These are phyloP conservation scores for Hirsutella minnesotensis DNA, from an alignment of 2,329 filamentous ascomycete genomes.

Conservation along the genomic window DNA sequence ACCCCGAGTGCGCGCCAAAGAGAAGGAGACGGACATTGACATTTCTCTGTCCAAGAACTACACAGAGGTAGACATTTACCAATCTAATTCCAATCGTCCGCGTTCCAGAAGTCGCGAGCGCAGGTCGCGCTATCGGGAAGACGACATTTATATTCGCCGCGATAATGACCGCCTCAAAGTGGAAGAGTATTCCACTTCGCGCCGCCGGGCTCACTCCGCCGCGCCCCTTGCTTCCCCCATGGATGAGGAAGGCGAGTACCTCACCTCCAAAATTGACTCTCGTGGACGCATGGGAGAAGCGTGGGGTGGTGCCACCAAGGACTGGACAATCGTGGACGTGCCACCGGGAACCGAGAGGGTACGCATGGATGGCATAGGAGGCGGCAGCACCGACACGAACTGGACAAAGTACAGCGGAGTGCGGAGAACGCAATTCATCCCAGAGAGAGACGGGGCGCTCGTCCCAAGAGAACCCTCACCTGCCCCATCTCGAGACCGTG, in stretches of 20 bases:
- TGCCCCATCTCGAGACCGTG: slow-evolving; percentile 20
- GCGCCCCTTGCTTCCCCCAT: slow-evolving; percentile 27
- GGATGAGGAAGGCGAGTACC: slow-evolving; percentile 53
- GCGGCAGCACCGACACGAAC: slow-evolving; percentile 62
- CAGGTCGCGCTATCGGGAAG: slow-evolving; percentile 37
- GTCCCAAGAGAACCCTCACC: slow-evolving; percentile 16
- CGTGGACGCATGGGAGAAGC: slow-evolving; percentile 63
- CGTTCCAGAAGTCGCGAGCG: slow-evolving; percentile 28
- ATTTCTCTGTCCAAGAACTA: slow-evolving; percentile 42
- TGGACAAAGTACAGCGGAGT: slow-evolving; percentile 75
- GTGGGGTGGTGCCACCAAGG: slow-evolving; percentile 59
- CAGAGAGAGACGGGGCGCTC: slow-evolving; percentile 45
- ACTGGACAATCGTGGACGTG: slow-evolving; percentile 75
- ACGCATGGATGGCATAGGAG: slow-evolving; percentile 69
- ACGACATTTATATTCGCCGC: slow-evolving; percentile 54
- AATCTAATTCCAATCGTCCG: slow-evolving; percentile 19
- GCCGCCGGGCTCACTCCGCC: slow-evolving; percentile 40
- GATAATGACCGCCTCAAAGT: slow-evolving; percentile 37
- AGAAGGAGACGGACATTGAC: slow-evolving; percentile 43
- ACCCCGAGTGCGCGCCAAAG: slow-evolving; percentile 31
- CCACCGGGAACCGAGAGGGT: slow-evolving; percentile 73
- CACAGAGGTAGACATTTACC: slow-evolving; percentile 46
- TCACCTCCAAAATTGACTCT: slow-evolving; percentile 40
- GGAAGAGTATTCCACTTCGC: slow-evolving; percentile 25
- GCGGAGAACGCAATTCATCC: slow-evolving; percentile 60